Conservation (phyloP, 2,329 filamentous ascomycete genomes). For the Pseudogymnoascus sp. region DNA sequence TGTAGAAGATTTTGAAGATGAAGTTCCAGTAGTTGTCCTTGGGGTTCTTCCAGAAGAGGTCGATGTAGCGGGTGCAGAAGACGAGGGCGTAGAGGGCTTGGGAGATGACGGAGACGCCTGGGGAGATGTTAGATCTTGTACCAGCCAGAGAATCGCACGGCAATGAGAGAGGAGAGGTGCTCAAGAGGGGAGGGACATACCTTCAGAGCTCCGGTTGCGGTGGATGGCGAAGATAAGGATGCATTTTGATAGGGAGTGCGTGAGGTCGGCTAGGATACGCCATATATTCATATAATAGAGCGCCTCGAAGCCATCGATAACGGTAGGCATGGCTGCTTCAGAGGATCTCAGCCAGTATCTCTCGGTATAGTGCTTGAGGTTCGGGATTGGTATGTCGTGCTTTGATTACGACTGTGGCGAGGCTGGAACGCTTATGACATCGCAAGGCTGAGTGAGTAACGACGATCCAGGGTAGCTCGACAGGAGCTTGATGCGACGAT, state of each 20-base stretch:
- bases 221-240: constrained; percentile 90
- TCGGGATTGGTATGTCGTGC: background rate
- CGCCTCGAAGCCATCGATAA: background rate
- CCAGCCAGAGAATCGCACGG: no score
- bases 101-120: constrained; percentile 82
- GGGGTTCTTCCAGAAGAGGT: constrained; percentile 52
- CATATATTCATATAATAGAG: constrained; percentile 35
- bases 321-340: background rate
- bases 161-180: no score
- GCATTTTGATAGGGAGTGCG: constrained; percentile 77
- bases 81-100: constrained; percentile 81
- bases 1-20: constrained; percentile 83
- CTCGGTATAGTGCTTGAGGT: background rate
- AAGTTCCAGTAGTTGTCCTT: constrained; percentile 54
- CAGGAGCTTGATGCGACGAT: background rate
- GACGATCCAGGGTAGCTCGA: constrained; percentile 3
- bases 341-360: background rate
- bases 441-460: constrained; percentile 3
- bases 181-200: constrained; percentile 31
- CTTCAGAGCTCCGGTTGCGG: constrained; percentile 77
- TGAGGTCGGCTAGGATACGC: constrained; percentile 73
- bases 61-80: constrained; percentile 79
- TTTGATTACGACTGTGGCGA: background rate
- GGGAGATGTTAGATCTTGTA: background rate
- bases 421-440: constrained; percentile 6